Conservation (phyloP, 1,284 basidiomycete species). For the Wolfiporia cocos region DNA sequence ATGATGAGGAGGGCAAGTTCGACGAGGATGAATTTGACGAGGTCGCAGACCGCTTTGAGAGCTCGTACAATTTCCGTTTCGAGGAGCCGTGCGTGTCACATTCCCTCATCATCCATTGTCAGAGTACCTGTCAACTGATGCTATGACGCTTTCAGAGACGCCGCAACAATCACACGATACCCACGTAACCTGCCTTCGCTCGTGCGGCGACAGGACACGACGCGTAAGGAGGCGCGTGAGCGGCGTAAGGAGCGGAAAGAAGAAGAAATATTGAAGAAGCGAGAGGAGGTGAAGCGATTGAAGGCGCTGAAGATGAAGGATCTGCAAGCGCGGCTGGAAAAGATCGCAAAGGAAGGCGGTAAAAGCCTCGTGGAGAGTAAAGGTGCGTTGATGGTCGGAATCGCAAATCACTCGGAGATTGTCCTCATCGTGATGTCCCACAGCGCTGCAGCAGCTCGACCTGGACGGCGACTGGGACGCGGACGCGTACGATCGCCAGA, state of each 20-base stretch:
- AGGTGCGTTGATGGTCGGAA: constrained; percentile 29
- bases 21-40: constrained; percentile 67
- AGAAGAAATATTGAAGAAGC: constrained; percentile 67
- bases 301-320: constrained; percentile 86
- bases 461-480: constrained; percentile 84
- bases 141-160: constrained; percentile 43
- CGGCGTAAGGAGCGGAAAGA: constrained; percentile 74
- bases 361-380: constrained; percentile 35
- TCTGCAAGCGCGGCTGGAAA: constrained; percentile 68
- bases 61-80: constrained; percentile 91
- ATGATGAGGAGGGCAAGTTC: constrained; percentile 34
- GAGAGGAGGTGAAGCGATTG: constrained; percentile 74
- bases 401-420: neutral
- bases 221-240: constrained; percentile 77
- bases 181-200: constrained; percentile 68
- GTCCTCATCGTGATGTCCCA: too few species aligned
- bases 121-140: neutral
- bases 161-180: constrained; percentile 69
- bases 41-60: constrained; percentile 67
- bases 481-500: constrained; percentile 70
- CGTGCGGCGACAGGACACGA: constrained; percentile 75
- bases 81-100: constrained; percentile 85
- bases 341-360: constrained; percentile 64
- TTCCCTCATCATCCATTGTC: neutral
- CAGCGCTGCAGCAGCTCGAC: constrained; percentile 60